Percentiles rank a stretch among this genome's conserved stretches.
Conservation (phyloP, 2,329 filamentous ascomycete genomes). For the Calonectria hongkongensis region DNA sequence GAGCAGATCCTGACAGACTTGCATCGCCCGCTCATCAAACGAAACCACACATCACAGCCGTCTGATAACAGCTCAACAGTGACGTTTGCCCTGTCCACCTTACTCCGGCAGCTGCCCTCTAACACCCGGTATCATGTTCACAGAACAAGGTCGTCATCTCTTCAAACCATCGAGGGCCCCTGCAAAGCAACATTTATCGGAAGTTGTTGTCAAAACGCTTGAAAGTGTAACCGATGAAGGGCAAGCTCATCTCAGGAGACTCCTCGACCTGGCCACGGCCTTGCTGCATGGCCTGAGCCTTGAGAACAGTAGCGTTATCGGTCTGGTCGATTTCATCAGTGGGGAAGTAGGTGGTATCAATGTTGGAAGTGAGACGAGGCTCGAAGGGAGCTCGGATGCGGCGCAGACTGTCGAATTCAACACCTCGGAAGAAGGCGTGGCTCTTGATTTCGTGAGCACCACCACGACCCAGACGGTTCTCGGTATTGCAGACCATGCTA, state of each 20-base stretch:
- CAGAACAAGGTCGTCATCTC: slow-evolving; percentile 44
- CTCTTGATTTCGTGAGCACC: slow-evolving; percentile 94
- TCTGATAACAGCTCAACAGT: slow-evolving; percentile 30
- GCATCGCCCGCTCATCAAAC: background rate
- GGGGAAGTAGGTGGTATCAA: slow-evolving; percentile 98
- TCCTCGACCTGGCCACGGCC: slow-evolving; percentile 79
- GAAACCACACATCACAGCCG: slow-evolving; percentile 19
- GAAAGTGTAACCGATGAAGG: slow-evolving; percentile 82
- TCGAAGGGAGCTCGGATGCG: slow-evolving; percentile 97
- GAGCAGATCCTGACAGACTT: slow-evolving; percentile 9
- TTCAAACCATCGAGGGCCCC: slow-evolving; percentile 23
- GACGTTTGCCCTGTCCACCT: slow-evolving; percentile 1
- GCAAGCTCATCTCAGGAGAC: slow-evolving; percentile 94
- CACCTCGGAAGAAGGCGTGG: slow-evolving; percentile 97
- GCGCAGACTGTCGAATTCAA: slow-evolving; percentile 94
- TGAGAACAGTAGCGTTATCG: slow-evolving; percentile 90
- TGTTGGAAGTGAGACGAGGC: slow-evolving; percentile 92
- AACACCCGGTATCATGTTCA: slow-evolving; percentile 40
- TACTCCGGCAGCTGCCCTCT: slow-evolving; percentile 10
- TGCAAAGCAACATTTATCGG: slow-evolving; percentile 62
- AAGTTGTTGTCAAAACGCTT: slow-evolving; percentile 92
- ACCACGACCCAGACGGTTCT: slow-evolving; percentile 90
- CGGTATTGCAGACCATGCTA: slow-evolving; percentile 94
- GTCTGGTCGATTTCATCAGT: slow-evolving; percentile 99
- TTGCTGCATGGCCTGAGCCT: slow-evolving; percentile 86